Evolutionary conservation across 2,329 filamentous ascomycete genomes (phyloP), one percentile per base, ranked within the genome.

Genomic region (Epicoccum sorghinum): DNA sequence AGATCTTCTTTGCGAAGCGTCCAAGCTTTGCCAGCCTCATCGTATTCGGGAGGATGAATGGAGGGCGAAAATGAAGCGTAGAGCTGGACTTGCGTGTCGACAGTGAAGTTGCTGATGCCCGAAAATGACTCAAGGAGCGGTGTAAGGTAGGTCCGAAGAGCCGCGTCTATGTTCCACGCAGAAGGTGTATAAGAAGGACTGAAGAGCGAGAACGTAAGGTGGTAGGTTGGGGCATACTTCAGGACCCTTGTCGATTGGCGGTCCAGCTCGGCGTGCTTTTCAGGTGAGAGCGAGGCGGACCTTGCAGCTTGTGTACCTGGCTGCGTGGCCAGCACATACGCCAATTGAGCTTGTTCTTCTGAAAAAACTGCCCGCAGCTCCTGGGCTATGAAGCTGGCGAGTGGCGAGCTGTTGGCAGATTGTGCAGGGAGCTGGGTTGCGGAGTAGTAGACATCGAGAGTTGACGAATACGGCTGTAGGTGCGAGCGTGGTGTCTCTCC

Each of bases 131-230:
- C 82, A 0, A 99, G 81, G 41, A 98, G 82, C 0, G 95, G 93
- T 47, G 85, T 80, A 74, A 99, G 86, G 74, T 96, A 93, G 61
- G 90, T 83, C 23, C 88, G 82, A 8, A 98, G 82, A 0, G 93
- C 92, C 32, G 83, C 77, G 61, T 97, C 89, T 45, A 98, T 91
- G 47, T 96, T 91, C 95, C 95, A 99, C 8, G 88, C 89, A 29
- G 89, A 96, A 2, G 95, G 95, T 0, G 80, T 74, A 1, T 89
- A 83, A 1, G 87, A 87, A 10, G 89, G 89, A 0, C 91, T 95
- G 72, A 99, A 98, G 3, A 99, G 82, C 0, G 95, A 99, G 70
- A 99, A 96, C 0, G 93, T 96, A 25, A 99, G 80, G 71, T 99
- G 95, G 72, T 98, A 99, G 0, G 91, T 96, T 12, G 93, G 87